Evolutionary conservation across 495 filamentous ascomycete genomes (phyloP), one percentile per base, ranked within the genome.

Genomic region (Penicillium alfredii): DNA sequence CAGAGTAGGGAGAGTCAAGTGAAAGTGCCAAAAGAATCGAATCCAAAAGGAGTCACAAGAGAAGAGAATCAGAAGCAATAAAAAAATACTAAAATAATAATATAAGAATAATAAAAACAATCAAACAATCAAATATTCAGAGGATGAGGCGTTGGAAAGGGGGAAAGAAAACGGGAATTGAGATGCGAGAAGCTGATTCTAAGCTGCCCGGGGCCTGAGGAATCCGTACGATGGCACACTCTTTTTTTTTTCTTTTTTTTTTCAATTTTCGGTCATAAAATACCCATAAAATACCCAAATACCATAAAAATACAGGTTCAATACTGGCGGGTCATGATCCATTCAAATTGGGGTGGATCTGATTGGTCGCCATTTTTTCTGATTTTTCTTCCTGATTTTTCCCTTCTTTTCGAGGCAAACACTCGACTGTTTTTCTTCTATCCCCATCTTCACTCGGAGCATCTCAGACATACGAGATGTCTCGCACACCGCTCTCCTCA

Each of bases 171-270:
- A 38, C n/a, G 44, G 30, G 43, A 29, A 51, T 48, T 22, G 29
- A 40, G 52, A 53, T 53, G 50, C 50, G 50, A 53, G 44, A 29
- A 44, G 32, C 29, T 40, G 35, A 29, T 30, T 41, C 22, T 22
- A 45, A 37, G 49, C 38, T 39, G 31, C 33, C 31, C 25, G 15
- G 35, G 37, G 46, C 42, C 46, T 56, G 49, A 58, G 59, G 56
- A 52, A 62, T 55, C 49, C 33, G 14, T 36, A 26, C 29, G 40
- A 27, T 41, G 27, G 30, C 38, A 39, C 35, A 26, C 25, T 35
- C 16, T 9, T 30, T 41, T 47, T 45, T 46, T 46, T 49, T 40
- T 44, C 40, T 47, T 47, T 38, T 46, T 47, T 47, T 46, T 48
- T 45, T 38, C 33, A n/a, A n/a, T 24, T 37, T 44, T 23, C 0